Evolutionary conservation across 805 yeast species (phyloP).

Genomic region (Candida gorgasii): DNA sequence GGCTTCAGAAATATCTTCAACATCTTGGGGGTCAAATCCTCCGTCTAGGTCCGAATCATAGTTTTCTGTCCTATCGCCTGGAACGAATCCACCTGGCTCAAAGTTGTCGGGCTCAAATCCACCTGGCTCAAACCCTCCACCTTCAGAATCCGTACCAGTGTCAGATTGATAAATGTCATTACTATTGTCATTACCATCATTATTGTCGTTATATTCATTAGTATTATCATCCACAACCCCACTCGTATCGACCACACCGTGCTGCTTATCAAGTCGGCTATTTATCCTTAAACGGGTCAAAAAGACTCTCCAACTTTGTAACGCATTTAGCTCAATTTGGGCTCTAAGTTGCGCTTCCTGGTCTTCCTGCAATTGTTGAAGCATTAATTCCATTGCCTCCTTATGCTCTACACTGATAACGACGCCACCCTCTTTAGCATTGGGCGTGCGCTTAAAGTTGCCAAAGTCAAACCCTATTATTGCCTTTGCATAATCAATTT

Average conservation of each 20-base stretch:
- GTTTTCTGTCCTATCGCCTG: neutral
- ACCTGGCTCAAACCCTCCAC: constrained; percentile 10
- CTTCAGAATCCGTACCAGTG: too few species aligned
- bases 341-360: constrained; percentile 46
- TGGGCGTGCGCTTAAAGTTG: constrained; percentile 41
- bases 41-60: constrained; percentile 10
- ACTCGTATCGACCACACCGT: constrained; percentile 49
- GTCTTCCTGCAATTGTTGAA: constrained; percentile 50
- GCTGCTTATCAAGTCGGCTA: constrained; percentile 46
- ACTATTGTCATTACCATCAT: too few species aligned
- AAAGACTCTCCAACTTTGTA: constrained; percentile 55
- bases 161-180: too few species aligned
- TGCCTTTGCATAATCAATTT: constrained; percentile 82
- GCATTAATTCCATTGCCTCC: constrained; percentile 59
- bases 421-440: constrained; percentile 72
- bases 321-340: constrained; percentile 48
- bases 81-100: constrained; percentile 17
- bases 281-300: constrained; percentile 51
- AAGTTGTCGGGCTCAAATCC: constrained; percentile 16
- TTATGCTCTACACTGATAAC: constrained; percentile 63
- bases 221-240: neutral
- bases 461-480: constrained; percentile 83
- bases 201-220: too few species aligned
- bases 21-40: constrained; percentile 3
- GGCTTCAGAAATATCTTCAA: too few species aligned